Conservation (phyloP, 1,284 basidiomycete genomes). For the Microbotryum violaceum region DNA sequence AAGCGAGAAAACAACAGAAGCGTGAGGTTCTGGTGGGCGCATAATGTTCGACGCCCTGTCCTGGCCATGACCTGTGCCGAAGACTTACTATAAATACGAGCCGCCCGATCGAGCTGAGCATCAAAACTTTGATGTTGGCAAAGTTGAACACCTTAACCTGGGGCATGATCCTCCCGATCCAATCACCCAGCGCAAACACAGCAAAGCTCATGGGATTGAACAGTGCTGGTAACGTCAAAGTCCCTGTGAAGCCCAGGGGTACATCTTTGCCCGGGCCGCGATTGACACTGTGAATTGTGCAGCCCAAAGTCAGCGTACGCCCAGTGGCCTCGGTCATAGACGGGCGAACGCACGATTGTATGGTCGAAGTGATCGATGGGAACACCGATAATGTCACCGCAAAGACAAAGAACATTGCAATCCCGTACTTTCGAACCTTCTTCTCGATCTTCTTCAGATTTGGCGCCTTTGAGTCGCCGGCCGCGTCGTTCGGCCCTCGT, state of each 20-base stretch:
- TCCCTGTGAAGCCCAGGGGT: neutral
- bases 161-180: slow-evolving; percentile 35
- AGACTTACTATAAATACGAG: slow-evolving; percentile 33
- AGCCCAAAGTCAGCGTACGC: neutral
- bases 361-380: slow-evolving; percentile 34
- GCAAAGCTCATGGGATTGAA: slow-evolving; percentile 36
- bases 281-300: no score
- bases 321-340: slow-evolving; percentile 15
- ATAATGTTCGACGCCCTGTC: neutral
- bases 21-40: neutral
- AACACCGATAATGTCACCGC: slow-evolving; percentile 36
- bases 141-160: slow-evolving; percentile 26
- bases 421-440: slow-evolving; percentile 35
- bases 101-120: slow-evolving; percentile 19
- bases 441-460: slow-evolving; percentile 27
- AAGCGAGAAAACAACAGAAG: no score
- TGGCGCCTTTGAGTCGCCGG: neutral
- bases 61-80: neutral
- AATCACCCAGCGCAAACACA: slow-evolving; percentile 36
- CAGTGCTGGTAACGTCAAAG: slow-evolving; percentile 18
- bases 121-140: slow-evolving; percentile 23
- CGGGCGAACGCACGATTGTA: slow-evolving; percentile 7
- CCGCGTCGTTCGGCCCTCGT: slow-evolving; percentile 1
- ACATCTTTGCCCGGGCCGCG: neutral
- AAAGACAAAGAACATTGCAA: slow-evolving; percentile 34